phyloP scores from a whole-genome alignment of 202 grass and related monocot species.

The Schoenoplectus tabernaemontani region DNA sequence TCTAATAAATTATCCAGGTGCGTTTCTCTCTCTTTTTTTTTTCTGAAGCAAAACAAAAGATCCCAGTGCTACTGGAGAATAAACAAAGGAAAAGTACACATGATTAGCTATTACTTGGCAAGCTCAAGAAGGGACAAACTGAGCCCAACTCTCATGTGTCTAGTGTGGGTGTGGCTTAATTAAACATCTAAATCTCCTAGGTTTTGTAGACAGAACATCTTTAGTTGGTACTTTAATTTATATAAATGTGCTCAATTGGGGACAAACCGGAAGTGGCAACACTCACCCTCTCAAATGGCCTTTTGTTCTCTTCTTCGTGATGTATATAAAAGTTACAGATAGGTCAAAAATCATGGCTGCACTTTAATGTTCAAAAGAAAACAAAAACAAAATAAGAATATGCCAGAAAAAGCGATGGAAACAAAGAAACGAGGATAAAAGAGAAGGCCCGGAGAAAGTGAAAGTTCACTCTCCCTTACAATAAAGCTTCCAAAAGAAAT shows the following conservation, averaged over 20 bases:
- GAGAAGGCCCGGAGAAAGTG: conserved; percentile 36
- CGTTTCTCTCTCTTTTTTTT: background rate
- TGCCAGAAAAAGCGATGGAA: conserved; percentile 18
- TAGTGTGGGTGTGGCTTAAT: conserved; percentile 15
- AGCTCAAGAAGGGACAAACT: conserved; percentile 19
- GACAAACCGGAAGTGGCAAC: conserved; percentile 14
- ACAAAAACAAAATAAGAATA: conserved; percentile 30
- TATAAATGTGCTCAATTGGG: too few relatives aligned
- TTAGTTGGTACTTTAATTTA: conserved; percentile 20
- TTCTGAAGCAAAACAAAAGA: background rate
- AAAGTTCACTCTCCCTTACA: conserved; percentile 47
- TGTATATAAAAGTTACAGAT: conserved; percentile 13
- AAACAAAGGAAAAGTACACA: background rate
- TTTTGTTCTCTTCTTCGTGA: conserved; percentile 41
- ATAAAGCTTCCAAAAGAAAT: conserved; percentile 59
- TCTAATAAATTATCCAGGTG: conserved; percentile 7
- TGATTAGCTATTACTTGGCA: too few relatives aligned
- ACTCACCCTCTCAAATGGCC: conserved; percentile 1
- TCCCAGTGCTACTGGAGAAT: background rate
- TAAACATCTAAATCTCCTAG: conserved; percentile 21
- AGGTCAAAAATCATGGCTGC: conserved; percentile 25
- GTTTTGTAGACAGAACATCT: conserved; percentile 29
- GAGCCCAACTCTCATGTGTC: conserved; percentile 9
- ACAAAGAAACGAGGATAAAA: conserved; percentile 45
- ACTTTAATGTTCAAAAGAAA: conserved; percentile 36